These are phyloP conservation scores for Rhizoclosmatium sp. DNA, from an alignment of 192 early-diverging fungal genomes.

Conservation along the genomic window DNA sequence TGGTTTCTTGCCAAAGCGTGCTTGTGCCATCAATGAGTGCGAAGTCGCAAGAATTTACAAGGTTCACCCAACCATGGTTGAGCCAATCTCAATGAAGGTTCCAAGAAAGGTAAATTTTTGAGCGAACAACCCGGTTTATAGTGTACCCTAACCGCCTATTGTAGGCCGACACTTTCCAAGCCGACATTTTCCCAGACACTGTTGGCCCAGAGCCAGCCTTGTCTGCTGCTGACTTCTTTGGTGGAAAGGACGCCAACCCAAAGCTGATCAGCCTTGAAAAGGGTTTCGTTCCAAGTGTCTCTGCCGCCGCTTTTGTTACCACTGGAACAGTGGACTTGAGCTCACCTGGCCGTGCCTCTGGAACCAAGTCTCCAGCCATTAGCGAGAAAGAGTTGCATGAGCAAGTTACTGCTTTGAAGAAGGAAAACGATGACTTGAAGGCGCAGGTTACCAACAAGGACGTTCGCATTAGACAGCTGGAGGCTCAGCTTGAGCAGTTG, in stretches of 20 bases:
- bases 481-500: constrained; percentile 72
- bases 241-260: constrained; percentile 83
- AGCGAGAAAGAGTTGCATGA: constrained; percentile 76
- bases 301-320: constrained; percentile 79
- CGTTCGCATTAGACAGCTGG: constrained; percentile 79
- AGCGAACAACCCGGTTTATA: not conserved
- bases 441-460: constrained; percentile 73
- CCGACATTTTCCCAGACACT: constrained; percentile 92
- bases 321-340: constrained; percentile 64
- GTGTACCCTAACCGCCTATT: not conserved
- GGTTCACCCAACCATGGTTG: constrained; percentile 85
- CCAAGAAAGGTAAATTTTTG: constrained; percentile 80
- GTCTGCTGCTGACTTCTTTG: constrained; percentile 92
- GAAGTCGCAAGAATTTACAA: constrained; percentile 96
- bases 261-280: constrained; percentile 75
- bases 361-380: constrained; percentile 4
- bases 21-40: constrained; percentile 81
- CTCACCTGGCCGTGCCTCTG: constrained; percentile 3
- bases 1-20: constrained; percentile 92
- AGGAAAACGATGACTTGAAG: constrained; percentile 88
- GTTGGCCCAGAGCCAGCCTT: constrained; percentile 81
- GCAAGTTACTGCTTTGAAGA: constrained; percentile 73
- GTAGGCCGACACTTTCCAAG: constrained; percentile 94
- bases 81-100: constrained; percentile 97
- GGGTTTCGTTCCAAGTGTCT: constrained; percentile 69